Evolutionary conservation across 345 rosid genomes (phyloP).

Genomic region (Turnera subulata): DNA sequence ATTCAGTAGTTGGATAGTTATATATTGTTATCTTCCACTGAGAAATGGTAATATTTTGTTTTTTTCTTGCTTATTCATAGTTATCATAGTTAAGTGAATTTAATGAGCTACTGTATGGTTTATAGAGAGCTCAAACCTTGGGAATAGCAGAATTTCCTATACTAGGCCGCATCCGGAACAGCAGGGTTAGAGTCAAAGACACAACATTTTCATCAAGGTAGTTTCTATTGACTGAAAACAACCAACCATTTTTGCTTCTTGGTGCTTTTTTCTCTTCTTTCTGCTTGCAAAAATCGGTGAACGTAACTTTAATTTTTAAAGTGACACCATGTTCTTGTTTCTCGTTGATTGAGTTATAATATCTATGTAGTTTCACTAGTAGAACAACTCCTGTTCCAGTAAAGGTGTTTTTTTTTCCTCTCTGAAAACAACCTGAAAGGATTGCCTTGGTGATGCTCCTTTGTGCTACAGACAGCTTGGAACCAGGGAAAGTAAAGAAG

Average conservation of each 20-base stretch:
- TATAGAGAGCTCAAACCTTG: constrained; percentile 81
- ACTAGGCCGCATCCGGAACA: constrained; percentile 82
- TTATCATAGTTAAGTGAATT: constrained; percentile 2
- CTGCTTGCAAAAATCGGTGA: not conserved
- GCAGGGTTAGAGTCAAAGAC: constrained; percentile 81
- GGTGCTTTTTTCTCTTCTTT: not conserved
- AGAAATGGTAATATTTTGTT: not conserved
- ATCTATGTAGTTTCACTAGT: too few relatives aligned
- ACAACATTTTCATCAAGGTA: constrained; percentile 95
- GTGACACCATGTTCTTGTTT: too few relatives aligned
- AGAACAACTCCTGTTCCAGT: too few relatives aligned
- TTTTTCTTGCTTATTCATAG: not conserved
- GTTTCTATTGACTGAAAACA: too few relatives aligned
- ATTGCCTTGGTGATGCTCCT: constrained; percentile 21
- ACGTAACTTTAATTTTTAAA: not conserved
- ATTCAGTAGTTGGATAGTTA: not conserved
- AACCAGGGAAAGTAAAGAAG: constrained; percentile 94
- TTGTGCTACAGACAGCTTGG: constrained; percentile 69
- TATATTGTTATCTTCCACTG: not conserved
- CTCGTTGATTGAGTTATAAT: too few relatives aligned
- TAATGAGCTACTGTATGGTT: constrained; percentile 20
- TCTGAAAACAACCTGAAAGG: too few relatives aligned
- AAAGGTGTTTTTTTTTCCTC: too few relatives aligned
- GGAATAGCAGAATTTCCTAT: constrained; percentile 84
- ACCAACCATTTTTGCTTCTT: not conserved